Evolutionary conservation across 805 yeast species (phyloP).

Genomic region (Candida vartiovaarae): DNA sequence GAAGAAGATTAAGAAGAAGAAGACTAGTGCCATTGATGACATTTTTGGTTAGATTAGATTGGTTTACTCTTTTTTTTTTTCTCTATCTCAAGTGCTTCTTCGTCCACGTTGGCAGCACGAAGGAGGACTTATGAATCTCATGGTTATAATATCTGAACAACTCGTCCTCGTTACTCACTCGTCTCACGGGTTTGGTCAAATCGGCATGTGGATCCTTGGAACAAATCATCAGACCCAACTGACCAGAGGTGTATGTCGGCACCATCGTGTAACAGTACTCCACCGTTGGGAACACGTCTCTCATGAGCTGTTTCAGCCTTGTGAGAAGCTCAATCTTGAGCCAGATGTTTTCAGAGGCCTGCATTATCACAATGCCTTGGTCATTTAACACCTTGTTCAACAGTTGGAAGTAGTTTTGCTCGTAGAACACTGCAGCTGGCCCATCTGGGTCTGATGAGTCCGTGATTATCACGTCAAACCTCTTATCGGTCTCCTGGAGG

Average conservation of each 20-base stretch:
- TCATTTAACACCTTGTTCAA: constrained; percentile 54
- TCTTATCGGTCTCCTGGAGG: constrained; percentile 30
- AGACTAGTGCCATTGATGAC: constrained; percentile 59
- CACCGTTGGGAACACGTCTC: constrained; percentile 51
- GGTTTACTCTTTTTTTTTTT: background rate
- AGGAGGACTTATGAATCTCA: constrained; percentile 62
- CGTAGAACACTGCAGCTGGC: constrained; percentile 88
- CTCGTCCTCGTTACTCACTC: constrained; percentile 38
- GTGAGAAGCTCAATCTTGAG: constrained; percentile 49
- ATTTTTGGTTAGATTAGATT: constrained; percentile 51
- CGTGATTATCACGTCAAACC: constrained; percentile 79
- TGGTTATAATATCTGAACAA: constrained; percentile 59
- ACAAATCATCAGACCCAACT: constrained; percentile 72
- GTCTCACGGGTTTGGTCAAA: constrained; percentile 47
- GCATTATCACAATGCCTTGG: constrained; percentile 71
- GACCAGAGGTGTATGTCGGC: constrained; percentile 87
- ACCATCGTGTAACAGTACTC: constrained; percentile 72
- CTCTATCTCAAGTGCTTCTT: constrained; percentile 18
- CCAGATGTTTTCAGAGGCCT: constrained; percentile 68
- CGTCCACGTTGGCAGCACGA: constrained; percentile 80
- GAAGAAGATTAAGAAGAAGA: constrained; percentile 37
- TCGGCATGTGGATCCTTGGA: constrained; percentile 43
- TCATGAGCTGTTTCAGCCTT: constrained; percentile 40
- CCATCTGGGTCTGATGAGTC: constrained; percentile 96
- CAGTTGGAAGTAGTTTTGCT: constrained; percentile 65